Percentiles rank a stretch among this genome's conserved stretches.
These are phyloP conservation scores for Elsinoe ampelina DNA, from an alignment of 2,329 filamentous ascomycete species.

Conservation along the genomic window DNA sequence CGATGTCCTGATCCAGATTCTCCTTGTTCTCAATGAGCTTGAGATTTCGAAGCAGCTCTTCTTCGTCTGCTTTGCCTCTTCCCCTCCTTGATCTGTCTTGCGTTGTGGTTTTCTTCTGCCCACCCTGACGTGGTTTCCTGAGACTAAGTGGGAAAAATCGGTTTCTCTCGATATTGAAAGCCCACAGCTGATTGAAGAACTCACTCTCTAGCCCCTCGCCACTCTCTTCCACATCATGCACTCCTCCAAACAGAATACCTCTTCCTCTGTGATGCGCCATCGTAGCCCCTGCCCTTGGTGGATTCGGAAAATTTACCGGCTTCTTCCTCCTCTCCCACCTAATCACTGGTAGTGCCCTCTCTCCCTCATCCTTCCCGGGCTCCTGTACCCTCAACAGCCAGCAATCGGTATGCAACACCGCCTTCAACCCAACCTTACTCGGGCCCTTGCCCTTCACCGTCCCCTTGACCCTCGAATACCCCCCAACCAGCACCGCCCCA, in stretches of 20 bases:
- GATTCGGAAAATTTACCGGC: slow-evolving; percentile 79
- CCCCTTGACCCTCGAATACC: slow-evolving; percentile 84
- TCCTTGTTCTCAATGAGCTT: slow-evolving; percentile 73
- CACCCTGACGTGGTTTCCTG: slow-evolving; percentile 60
- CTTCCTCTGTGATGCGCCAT: slow-evolving; percentile 93
- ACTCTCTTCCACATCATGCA: slow-evolving; percentile 48
- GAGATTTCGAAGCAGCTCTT: slow-evolving; percentile 78
- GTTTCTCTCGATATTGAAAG: slow-evolving; percentile 93
- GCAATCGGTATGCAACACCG: slow-evolving; percentile 87
- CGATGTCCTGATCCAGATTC: slow-evolving; percentile 43
- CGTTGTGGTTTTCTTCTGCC: slow-evolving; percentile 46
- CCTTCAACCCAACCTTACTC: slow-evolving; percentile 66
- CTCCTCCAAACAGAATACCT: slow-evolving; percentile 87
- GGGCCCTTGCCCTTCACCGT: slow-evolving; percentile 51
- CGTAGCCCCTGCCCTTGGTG: slow-evolving; percentile 75
- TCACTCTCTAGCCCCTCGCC: slow-evolving; percentile 87
- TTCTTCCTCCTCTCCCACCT: slow-evolving; percentile 91
- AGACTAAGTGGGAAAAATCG: slow-evolving; percentile 80
- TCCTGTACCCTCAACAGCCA: slow-evolving; percentile 80
- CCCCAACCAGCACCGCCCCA: slow-evolving; percentile 83
- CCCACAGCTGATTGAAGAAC: slow-evolving; percentile 86
- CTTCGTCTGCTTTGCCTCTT: slow-evolving; percentile 79
- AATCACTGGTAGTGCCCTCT: slow-evolving; percentile 59
- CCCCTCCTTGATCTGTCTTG: slow-evolving; percentile 49
- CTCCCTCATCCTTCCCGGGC: slow-evolving; percentile 56